Base-by-base conservation (phyloP, 1,284 basidiomycete genomes). In the Rhizoctonia solani region DNA sequence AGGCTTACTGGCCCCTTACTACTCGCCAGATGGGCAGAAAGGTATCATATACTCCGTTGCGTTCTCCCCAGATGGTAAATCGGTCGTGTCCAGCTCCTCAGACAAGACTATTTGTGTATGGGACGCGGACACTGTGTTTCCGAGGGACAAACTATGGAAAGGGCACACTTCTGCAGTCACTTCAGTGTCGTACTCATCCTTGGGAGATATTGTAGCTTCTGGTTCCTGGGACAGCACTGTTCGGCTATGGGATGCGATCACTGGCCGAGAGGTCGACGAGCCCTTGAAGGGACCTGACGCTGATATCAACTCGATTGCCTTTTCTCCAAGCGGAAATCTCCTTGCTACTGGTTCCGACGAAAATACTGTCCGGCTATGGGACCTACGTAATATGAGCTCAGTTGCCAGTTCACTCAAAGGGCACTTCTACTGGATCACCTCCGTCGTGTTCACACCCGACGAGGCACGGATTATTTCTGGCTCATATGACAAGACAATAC, bases 61-160 rank as follows among this genome's bases (percentile, higher is more conserved):
- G 16, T 54, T 65, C 41, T 68, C 67, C 14, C 67, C 63, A 27
- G 61, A 68, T 46, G 79, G 79, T 16, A 74, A 77, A 54, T 69
- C n/a, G 14, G 71, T 80, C 19, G 74, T 79, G 23, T 75, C 74
- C 3, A 79, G 79, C 2, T 74, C 72, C 25, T 70, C 79, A 14
- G 79, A 80, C 70, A 79, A 77, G 74, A 80, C 78, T 34, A 39
- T 39, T 39, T 16, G 37, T 39, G 37, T 39, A 39, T 66, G 54
- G 63, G 63, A 66, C 39, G 30, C 41, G 8, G 34, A 59, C 6
- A 54, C 54, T 4, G 21, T 21, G n/a, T 8, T 14, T 14, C 5
- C 13, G 14, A 27, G 21, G 16, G 41, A 23, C n/a, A 14, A 27
- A 3, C 46, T 5, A 27, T 21, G 47, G 6, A 19, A 54, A 19